phyloP scores from a whole-genome alignment of 345 rosid species.

The Diplotaxis tenuifolia region DNA sequence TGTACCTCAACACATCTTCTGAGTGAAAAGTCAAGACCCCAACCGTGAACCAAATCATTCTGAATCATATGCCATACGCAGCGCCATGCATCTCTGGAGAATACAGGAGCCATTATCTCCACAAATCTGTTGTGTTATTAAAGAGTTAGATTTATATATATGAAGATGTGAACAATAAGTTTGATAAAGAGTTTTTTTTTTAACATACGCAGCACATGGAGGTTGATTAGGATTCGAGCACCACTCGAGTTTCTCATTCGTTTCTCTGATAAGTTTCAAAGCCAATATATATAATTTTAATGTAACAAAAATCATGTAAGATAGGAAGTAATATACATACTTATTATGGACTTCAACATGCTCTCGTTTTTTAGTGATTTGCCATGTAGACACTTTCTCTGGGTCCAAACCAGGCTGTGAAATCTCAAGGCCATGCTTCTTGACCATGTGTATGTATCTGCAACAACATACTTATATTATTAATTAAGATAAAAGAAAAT shows the following conservation, averaged over 20 bases:
- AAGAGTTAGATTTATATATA: too few relatives aligned
- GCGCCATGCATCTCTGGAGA: slow-evolving; percentile 84
- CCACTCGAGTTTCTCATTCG: slow-evolving; percentile 80
- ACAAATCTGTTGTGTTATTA: slow-evolving; percentile 62
- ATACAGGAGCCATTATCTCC: slow-evolving; percentile 98
- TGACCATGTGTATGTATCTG: slow-evolving; percentile 70
- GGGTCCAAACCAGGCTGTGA: slow-evolving; percentile 97
- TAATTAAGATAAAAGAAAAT: background rate
- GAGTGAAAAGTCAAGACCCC: slow-evolving; percentile 98
- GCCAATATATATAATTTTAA: background rate
- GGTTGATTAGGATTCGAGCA: slow-evolving; percentile 76
- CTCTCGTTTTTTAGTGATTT: slow-evolving; percentile 87
- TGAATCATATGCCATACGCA: slow-evolving; percentile 98
- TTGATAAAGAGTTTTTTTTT: background rate
- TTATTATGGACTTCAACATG: slow-evolving; percentile 82
- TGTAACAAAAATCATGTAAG: background rate
- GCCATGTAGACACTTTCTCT: slow-evolving; percentile 73
- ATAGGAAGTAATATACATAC: background rate
- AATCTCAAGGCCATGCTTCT: slow-evolving; percentile 83
- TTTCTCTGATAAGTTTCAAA: slow-evolving; percentile 45
- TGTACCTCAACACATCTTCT: slow-evolving; percentile 82
- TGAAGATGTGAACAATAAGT: slow-evolving; percentile 3
- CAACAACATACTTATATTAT: slow-evolving; percentile 12
- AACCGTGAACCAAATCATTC: slow-evolving; percentile 98
- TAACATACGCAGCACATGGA: slow-evolving; percentile 90